phyloP scores from a whole-genome alignment of 257 asterid genomes.

The Verbena officinalis region DNA sequence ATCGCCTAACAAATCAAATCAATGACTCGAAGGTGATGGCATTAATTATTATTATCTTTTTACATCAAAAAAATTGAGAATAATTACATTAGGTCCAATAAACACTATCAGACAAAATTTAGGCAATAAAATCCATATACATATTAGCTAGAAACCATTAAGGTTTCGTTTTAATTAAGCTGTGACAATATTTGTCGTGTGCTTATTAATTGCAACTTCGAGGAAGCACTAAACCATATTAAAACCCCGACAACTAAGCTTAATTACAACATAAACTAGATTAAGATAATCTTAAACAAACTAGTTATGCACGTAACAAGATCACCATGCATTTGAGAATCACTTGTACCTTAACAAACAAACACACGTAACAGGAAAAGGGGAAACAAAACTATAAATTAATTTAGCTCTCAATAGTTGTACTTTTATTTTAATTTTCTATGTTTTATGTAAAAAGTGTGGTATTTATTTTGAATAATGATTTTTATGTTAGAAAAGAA shows the following conservation, averaged over 20 bases:
- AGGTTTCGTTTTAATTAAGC: constrained; percentile 18
- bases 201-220: constrained; percentile 4
- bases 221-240: constrained; percentile 5
- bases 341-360: constrained; percentile 21
- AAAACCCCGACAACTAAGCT: constrained; percentile 19
- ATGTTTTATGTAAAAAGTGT: too few relatives aligned
- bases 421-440: too few relatives aligned
- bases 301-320: constrained; percentile 16
- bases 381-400: neutral
- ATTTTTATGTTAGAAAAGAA: too few relatives aligned
- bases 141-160: constrained; percentile 5
- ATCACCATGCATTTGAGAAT: constrained; percentile 1
- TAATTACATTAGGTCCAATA: constrained; percentile 12
- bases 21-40: too few relatives aligned
- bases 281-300: constrained; percentile 9
- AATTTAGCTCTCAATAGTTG: too few relatives aligned
- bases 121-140: neutral
- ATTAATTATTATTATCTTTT: too few relatives aligned
- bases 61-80: too few relatives aligned
- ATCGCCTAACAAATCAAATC: too few relatives aligned
- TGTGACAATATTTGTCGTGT: constrained; percentile 21
- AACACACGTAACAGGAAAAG: constrained; percentile 3
- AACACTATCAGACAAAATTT: constrained; percentile 14
- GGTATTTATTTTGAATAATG: too few relatives aligned
- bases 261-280: constrained; percentile 15